phyloP scores from a whole-genome alignment of 768 basidiomycete genomes.

The Lactarius hatsudake region DNA sequence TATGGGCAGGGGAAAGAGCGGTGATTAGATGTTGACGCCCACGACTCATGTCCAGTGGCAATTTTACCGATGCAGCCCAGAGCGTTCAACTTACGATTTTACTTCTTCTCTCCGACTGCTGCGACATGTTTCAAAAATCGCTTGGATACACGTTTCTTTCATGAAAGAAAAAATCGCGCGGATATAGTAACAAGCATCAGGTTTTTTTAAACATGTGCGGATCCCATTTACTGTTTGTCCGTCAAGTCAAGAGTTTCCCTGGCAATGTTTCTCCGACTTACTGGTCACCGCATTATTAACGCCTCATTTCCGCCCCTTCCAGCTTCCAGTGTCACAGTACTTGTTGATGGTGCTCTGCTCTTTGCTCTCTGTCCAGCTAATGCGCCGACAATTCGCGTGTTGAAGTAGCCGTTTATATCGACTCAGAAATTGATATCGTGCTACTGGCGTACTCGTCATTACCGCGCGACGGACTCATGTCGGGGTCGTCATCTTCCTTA shows the following conservation, averaged over 20 bases:
- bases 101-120: neutral
- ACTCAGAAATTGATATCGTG: too few relatives aligned
- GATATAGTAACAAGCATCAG: neutral
- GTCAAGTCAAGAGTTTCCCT: neutral
- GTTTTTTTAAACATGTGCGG: neutral
- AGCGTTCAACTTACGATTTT: neutral
- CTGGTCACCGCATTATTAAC: neutral
- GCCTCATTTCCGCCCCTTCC: neutral
- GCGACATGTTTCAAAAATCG: slow-evolving; percentile 13
- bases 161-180: neutral
- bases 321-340: neutral
- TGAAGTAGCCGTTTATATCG: too few relatives aligned
- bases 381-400: neutral
- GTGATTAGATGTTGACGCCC: slow-evolving; percentile 1
- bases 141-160: neutral
- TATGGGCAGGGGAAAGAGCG: neutral
- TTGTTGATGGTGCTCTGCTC: neutral
- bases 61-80: neutral
- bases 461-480: neutral
- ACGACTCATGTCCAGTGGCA: neutral
- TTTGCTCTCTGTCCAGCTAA: neutral
- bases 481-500: neutral
- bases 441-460: too few relatives aligned
- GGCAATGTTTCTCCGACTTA: neutral
- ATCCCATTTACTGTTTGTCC: neutral